A percentile compares a stretch with the other conserved stretches of the same genome.
Evolutionary conservation across 495 filamentous ascomycete genomes (phyloP).

Genomic region (Geopyxis carbonaria): DNA sequence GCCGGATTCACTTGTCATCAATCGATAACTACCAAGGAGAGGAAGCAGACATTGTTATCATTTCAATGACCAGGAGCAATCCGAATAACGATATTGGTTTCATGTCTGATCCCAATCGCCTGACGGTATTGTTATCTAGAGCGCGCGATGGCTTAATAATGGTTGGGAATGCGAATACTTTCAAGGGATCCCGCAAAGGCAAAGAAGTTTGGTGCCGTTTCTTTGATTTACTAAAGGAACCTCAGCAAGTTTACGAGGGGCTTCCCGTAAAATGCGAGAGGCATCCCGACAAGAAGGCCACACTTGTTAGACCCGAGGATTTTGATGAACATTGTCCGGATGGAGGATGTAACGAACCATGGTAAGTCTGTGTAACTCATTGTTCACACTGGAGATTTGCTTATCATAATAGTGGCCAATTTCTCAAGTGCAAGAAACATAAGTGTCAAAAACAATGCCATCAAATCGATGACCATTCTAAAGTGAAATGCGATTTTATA

Average conservation of each 20-base stretch:
- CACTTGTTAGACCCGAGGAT: slow-evolving; percentile 33
- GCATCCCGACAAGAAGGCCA: slow-evolving; percentile 37
- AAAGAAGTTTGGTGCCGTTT: slow-evolving; percentile 40
- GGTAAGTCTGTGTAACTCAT: slow-evolving; percentile 31
- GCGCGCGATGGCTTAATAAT: slow-evolving; percentile 49
- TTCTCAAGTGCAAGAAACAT: slow-evolving; percentile 46
- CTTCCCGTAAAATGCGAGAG: slow-evolving; percentile 51
- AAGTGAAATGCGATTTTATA: slow-evolving; percentile 37
- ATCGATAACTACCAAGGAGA: slow-evolving; percentile 68
- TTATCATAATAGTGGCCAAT: slow-evolving; percentile 30
- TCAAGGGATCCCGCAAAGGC: slow-evolving; percentile 46
- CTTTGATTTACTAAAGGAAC: slow-evolving; percentile 37
- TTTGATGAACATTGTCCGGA: slow-evolving; percentile 50
- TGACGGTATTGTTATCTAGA: slow-evolving; percentile 57
- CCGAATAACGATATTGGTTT: slow-evolving; percentile 49
- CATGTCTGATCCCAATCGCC: slow-evolving; percentile 46
- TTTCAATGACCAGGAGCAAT: slow-evolving; percentile 51
- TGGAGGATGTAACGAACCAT: slow-evolving; percentile 52
- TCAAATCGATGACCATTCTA: slow-evolving; percentile 47
- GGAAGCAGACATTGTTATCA: slow-evolving; percentile 58
- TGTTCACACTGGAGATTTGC: slow-evolving; percentile 4
- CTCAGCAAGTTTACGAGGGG: slow-evolving; percentile 47
- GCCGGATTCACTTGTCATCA: background rate
- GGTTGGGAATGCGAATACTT: slow-evolving; percentile 54
- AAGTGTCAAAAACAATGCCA: slow-evolving; percentile 47